These are phyloP conservation scores for Heterobasidion parviporum DNA, from an alignment of 1,284 basidiomycete species.

Conservation along the genomic window DNA sequence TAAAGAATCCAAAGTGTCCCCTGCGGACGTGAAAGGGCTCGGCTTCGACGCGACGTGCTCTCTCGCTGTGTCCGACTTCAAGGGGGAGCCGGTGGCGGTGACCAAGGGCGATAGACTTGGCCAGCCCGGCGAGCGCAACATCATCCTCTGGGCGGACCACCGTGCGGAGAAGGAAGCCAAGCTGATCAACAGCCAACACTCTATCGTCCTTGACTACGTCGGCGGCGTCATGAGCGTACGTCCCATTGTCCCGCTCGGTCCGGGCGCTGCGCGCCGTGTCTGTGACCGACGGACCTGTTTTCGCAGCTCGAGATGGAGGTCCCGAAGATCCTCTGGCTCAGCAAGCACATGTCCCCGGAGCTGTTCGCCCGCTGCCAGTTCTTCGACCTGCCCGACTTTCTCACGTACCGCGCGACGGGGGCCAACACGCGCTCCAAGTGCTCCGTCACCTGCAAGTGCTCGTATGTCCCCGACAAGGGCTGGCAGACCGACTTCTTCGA, in stretches of 20 bases:
- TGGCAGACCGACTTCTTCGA: constrained; percentile 89
- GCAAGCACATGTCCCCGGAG: constrained; percentile 73
- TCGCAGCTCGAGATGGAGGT: constrained; percentile 91
- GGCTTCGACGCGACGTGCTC: constrained; percentile 98
- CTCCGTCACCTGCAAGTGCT: constrained; percentile 95
- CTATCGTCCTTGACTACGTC: constrained; percentile 88
- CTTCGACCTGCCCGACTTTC: constrained; percentile 95
- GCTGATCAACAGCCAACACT: constrained; percentile 80
- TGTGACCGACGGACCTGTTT: not conserved
- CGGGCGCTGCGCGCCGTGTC: not conserved
- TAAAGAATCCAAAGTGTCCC: constrained; percentile 48
- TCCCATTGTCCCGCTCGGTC: constrained; percentile 10
- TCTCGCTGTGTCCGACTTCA: constrained; percentile 75
- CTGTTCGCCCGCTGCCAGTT: constrained; percentile 85
- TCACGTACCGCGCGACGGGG: constrained; percentile 88
- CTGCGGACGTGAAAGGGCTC: constrained; percentile 73
- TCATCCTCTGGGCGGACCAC: constrained; percentile 93
- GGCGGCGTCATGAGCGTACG: constrained; percentile 94
- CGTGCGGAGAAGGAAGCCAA: constrained; percentile 90
- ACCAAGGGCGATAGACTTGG: constrained; percentile 66
- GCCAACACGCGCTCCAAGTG: constrained; percentile 81
- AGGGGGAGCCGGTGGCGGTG: constrained; percentile 75
- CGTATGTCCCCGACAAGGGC: constrained; percentile 82
- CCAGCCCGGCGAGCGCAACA: constrained; percentile 64
- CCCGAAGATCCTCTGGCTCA: constrained; percentile 95